Conservation (phyloP, 208 protist species). For the Leptomonas pyrrhocoris region DNA sequence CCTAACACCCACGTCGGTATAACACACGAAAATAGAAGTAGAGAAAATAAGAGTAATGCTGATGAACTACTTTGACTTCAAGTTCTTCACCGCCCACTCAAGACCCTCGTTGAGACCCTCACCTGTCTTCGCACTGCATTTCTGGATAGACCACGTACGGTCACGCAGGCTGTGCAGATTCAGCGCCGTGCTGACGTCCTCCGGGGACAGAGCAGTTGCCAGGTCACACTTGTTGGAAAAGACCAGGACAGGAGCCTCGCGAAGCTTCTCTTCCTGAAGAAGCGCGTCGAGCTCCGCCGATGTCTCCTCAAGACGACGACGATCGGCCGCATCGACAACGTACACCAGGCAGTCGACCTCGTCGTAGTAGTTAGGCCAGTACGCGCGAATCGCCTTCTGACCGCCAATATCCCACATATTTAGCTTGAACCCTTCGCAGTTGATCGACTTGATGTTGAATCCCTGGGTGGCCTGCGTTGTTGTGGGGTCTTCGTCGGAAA, state of each 20-base stretch:
- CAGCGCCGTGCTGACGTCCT: constrained; percentile 85
- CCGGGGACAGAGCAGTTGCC: constrained; percentile 81
- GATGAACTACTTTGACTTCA: constrained; percentile 45
- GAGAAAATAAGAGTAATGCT: constrained; percentile 26
- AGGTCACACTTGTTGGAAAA: constrained; percentile 99
- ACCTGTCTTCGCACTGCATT: constrained; percentile 92
- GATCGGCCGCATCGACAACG: constrained; percentile 96
- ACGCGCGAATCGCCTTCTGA: constrained; percentile 97
- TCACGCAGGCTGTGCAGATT: constrained; percentile 89
- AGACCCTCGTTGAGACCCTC: constrained; percentile 89
- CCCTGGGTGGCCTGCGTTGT: constrained; percentile 97
- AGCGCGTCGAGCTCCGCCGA: constrained; percentile 92
- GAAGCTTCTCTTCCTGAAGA: constrained; percentile 95
- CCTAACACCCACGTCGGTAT: constrained; percentile 10
- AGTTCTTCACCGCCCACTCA: constrained; percentile 88
- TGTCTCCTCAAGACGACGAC: constrained; percentile 94
- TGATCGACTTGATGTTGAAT: constrained; percentile 98
- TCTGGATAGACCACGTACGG: constrained; percentile 91
- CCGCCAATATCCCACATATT: constrained; percentile 99
- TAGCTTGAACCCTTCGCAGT: constrained; percentile 96
- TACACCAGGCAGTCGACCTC: constrained; percentile 97
- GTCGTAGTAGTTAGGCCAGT: constrained; percentile 98
- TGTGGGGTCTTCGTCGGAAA: constrained; percentile 95
- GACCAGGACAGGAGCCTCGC: constrained; percentile 94
- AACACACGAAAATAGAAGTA: constrained; percentile 16